Conservation (phyloP, 1,139 yeast species). For the Torulaspora pretoriensis region DNA sequence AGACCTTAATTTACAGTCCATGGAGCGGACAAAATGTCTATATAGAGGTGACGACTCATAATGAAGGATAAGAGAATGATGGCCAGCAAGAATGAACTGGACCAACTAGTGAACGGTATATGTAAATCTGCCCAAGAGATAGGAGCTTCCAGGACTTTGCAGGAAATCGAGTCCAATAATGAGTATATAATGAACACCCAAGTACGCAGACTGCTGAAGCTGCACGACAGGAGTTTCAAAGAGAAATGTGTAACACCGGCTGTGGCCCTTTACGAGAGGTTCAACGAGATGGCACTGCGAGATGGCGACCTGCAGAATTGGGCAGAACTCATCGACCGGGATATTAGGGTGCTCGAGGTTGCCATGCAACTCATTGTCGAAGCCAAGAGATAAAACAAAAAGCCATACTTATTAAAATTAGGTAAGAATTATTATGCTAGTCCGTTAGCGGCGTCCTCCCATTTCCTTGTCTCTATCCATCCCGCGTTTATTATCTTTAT, state of each 20-base stretch:
- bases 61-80: slow-evolving; percentile 1
- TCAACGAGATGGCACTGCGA: slow-evolving; percentile 13
- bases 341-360: slow-evolving; percentile 37
- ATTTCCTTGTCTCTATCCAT: slow-evolving; percentile 61
- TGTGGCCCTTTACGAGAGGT: slow-evolving; percentile 22
- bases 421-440: slow-evolving; percentile 13
- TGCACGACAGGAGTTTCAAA: slow-evolving; percentile 30
- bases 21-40: neutral
- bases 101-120: slow-evolving; percentile 21
- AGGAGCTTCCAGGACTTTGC: slow-evolving; percentile 24
- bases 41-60: neutral
- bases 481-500: slow-evolving; percentile 61
- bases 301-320: slow-evolving; percentile 30
- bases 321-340: slow-evolving; percentile 34
- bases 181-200: slow-evolving; percentile 30
- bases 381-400: slow-evolving; percentile 14
- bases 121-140: slow-evolving; percentile 23
- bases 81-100: slow-evolving; percentile 18
- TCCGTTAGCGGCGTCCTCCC: slow-evolving; percentile 47
- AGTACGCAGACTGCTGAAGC: slow-evolving; percentile 26
- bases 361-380: slow-evolving; percentile 30
- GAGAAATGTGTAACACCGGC: slow-evolving; percentile 26
- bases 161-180: slow-evolving; percentile 30
- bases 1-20: neutral
- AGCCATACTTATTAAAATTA: neutral